These are phyloP conservation scores for Globisporangium echinulatum DNA, from an alignment of 352 stramenopile genomes.

Conservation along the genomic window DNA sequence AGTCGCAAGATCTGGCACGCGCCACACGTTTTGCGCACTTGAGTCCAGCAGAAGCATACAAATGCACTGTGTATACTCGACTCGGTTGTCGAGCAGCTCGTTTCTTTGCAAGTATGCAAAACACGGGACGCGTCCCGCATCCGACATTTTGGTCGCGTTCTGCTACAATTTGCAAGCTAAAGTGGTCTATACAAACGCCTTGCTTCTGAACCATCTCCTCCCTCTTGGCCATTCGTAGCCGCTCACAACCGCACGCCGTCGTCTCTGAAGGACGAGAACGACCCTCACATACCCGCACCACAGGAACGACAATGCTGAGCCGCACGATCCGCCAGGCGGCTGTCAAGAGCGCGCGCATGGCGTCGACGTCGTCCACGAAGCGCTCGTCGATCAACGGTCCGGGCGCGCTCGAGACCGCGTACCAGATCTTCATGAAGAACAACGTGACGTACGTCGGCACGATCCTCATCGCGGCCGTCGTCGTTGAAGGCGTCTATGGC, in stretches of 20 bases:
- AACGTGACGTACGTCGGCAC: conserved; percentile 77
- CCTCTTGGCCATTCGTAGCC: neutral
- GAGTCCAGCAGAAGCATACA: no score
- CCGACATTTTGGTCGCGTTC: no score
- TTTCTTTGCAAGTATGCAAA: no score
- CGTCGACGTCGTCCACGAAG: conserved; percentile 38
- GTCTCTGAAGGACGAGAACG: neutral
- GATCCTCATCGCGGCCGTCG: conserved; percentile 57
- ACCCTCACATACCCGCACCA: neutral
- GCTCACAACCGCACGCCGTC: no score
- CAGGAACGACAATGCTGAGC: conserved; percentile 31
- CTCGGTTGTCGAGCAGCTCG: no score
- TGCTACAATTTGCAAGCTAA: neutral
- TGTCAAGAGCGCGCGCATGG: conserved; percentile 36
- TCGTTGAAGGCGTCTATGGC: conserved; percentile 73
- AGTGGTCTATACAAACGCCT: no score
- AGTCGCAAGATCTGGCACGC: neutral
- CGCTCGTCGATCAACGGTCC: conserved; percentile 73
- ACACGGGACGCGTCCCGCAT: no score
- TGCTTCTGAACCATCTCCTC: neutral
- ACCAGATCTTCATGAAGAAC: conserved; percentile 80
- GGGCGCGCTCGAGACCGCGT: conserved; percentile 49
- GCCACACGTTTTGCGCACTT: neutral
- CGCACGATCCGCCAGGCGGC: conserved; percentile 46
- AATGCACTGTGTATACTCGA: no score